Evolutionary conservation across 768 basidiomycete species (phyloP).

Genomic region (Lactifluus piperatus): DNA sequence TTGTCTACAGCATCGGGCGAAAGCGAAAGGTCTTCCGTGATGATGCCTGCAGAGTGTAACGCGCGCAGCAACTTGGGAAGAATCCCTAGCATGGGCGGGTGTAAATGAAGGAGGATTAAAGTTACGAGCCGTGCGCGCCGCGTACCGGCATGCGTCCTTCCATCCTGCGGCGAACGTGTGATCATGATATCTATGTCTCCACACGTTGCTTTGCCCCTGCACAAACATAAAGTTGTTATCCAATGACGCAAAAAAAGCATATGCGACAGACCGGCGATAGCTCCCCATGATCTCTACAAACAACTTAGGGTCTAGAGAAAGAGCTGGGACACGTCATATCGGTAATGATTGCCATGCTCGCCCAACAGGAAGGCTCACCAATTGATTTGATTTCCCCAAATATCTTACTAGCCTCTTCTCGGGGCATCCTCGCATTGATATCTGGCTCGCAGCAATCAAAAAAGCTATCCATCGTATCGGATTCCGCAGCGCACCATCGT

Average conservation of each 20-base stretch:
- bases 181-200: conserved; percentile 92
- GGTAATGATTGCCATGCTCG: background rate
- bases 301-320: conserved; percentile 58
- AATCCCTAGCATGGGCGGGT: conserved; percentile 37
- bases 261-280: conserved; percentile 51
- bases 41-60: conserved; percentile 48
- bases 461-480: background rate
- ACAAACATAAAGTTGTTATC: background rate
- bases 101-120: background rate
- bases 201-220: conserved; percentile 71
- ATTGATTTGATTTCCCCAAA: conserved; percentile 64
- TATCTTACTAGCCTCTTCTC: conserved; percentile 66
- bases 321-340: conserved; percentile 37
- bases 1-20: conserved; percentile 54
- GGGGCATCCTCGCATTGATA: conserved; percentile 78
- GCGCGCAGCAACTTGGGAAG: conserved; percentile 47
- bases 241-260: background rate
- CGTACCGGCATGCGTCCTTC: conserved; percentile 63
- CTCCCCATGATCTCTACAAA: conserved; percentile 89
- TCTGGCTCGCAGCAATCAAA: conserved; percentile 32
- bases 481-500: conserved; percentile 44
- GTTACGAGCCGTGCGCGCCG: background rate
- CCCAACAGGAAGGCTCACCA: conserved; percentile 35
- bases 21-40: conserved; percentile 73
- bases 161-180: conserved; percentile 64